Base-by-base conservation (phyloP, 352 stramenopile genomes). In the Globisporangium perplexum region DNA sequence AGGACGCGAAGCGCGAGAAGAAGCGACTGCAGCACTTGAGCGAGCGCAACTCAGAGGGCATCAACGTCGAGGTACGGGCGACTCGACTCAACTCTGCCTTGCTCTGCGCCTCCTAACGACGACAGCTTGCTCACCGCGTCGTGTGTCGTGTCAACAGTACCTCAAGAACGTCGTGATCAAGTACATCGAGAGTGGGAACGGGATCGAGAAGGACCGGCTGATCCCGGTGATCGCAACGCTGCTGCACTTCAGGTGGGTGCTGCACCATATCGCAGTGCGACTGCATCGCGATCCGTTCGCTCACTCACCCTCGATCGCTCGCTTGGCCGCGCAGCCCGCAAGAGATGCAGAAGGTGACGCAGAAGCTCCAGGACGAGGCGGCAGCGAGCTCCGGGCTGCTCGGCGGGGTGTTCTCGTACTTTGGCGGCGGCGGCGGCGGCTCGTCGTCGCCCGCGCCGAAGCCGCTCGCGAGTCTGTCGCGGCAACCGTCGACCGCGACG, bases 141-240 rank as follows among this genome's bases (percentile, higher is more conserved):
- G n/a, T n/a, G n/a, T n/a, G n/a, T n/a, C n/a, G n/a, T 44, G 10
- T 22, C 5, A 35, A 33, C 50, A 92, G 83, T 93, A 93, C 53
- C 49, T 93, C 36, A 91, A 89, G 57, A 93, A 93, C 31, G 74
- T 93, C 10, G 66, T 93, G 39, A 79, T 93, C 57, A 93, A 93
- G 69, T 93, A 88, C 70, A 84, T 93, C 24, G 67, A 74, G 50
- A 89, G 74, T 48, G 74, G 83, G 66, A 85, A 88, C 22, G 58
- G 74, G 20, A 82, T 64, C 33, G 80, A 93, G 45, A 88, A 87
- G 57, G 74, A 88, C 41, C 74, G 74, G n/a, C 62, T 93, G 35
- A 83, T 93, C 44, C 83, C 83, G 7, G 83, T 93, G 24, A 84
- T 93, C 55, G 66, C 76, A 4, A 88, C 78, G 1, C 51, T 93